Base-by-base conservation (phyloP, 2,329 filamentous ascomycete species). In the Calonectria naviculata region DNA sequence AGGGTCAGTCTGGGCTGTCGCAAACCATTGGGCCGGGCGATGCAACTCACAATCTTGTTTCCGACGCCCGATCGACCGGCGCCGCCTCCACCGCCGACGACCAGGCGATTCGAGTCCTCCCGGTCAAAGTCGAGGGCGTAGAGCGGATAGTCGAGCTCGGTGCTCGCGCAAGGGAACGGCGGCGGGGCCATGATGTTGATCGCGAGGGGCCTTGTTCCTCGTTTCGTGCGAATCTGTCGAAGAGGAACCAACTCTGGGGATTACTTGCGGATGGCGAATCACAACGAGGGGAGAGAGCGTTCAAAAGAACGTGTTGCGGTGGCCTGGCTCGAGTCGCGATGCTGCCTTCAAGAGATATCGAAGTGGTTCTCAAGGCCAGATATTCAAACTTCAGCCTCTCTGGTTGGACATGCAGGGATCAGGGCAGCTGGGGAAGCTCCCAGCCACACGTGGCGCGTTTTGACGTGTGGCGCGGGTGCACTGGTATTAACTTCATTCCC, bases 41-140 rank as follows among this genome's bases (percentile, higher is more conserved):
- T 58, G 29, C 13, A 31, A 86, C 92, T 80, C 84, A 93, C 93
- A 79, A 98, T 95, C 83, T 95, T 95, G 86, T 98, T 98, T 68
- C 92, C 91, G 26, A 98, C 94, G 52, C 95, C 95, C 75, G 91
- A 95, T 74, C 91, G 90, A 60, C 93, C 92, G 74, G 94, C 92
- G 62, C 96, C 96, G 74, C 96, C 96, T 72, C 96, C 96, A 64
- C 96, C 96, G 71, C 93, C 95, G 42, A 98, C 94, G 10, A 98
- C 86, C 28, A 98, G 87, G 74, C 92, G 92, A 73, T 90, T 90
- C 71, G 92, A 89, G 85, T 97, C 92, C 78, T 93, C 89, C 63
- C 93, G 94, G 80, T 97, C 95, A 83, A 97, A 98, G 80, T 95
- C 95, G 81, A 95, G 93, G 67, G 93, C 91, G 83, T 95, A 98